phyloP scores from a whole-genome alignment of 345 rosid genomes.

The Boechera retrofracta region DNA sequence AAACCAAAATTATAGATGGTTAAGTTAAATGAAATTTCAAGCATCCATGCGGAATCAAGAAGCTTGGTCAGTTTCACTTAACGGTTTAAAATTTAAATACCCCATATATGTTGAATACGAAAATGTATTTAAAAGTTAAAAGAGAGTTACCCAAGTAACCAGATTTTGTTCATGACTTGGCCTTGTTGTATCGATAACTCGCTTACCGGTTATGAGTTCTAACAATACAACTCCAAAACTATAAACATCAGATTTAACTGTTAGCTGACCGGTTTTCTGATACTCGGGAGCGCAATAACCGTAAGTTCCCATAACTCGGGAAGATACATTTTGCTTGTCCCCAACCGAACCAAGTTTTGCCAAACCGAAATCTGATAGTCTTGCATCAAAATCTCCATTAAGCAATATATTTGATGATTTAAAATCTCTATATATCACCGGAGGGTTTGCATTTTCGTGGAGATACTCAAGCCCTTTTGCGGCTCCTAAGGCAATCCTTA shows the following conservation, averaged over 20 bases:
- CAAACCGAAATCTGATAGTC: constrained; percentile 84
- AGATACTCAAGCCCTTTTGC: constrained; percentile 80
- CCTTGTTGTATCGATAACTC: constrained; percentile 68
- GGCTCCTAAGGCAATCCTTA: constrained; percentile 74
- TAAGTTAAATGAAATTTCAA: neutral
- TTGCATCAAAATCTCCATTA: constrained; percentile 56
- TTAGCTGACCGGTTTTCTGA: constrained; percentile 73
- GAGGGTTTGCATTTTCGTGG: constrained; percentile 83
- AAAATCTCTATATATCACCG: constrained; percentile 81
- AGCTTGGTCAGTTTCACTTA: neutral
- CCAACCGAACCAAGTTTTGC: constrained; percentile 84
- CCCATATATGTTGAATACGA: neutral
- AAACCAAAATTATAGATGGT: constrained; percentile 23
- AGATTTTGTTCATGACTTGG: constrained; percentile 64
- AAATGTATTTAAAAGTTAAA: constrained; percentile 4
- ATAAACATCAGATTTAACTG: constrained; percentile 81
- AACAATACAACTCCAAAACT: constrained; percentile 84
- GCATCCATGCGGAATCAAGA: neutral
- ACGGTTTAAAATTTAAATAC: neutral
- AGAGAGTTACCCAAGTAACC: constrained; percentile 64
- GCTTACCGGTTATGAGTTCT: constrained; percentile 80
- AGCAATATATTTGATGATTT: constrained; percentile 85
- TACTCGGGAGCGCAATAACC: constrained; percentile 95
- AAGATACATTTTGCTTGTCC: constrained; percentile 70
- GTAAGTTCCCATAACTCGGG: constrained; percentile 78